Evolutionary conservation across 1,284 basidiomycete genomes (phyloP).

Genomic region (Cystodermella granulosa): DNA sequence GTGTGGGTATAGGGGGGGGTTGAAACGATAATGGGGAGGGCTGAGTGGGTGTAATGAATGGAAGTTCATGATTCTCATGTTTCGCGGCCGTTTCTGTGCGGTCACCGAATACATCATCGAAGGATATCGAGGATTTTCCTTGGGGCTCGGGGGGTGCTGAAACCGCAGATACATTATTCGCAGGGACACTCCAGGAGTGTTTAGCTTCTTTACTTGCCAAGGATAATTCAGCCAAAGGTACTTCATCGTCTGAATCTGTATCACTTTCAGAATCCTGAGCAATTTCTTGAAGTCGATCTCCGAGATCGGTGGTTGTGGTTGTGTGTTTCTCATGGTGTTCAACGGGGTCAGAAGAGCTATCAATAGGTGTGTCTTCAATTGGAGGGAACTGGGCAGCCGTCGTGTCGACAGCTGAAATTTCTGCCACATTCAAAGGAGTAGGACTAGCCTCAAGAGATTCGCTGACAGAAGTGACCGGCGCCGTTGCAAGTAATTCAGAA

Average conservation of each 20-base stretch:
- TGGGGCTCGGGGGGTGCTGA: conserved; percentile 22
- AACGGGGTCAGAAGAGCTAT: conserved; percentile 9
- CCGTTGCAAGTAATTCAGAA: conserved; percentile 58
- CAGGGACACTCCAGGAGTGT: conserved; percentile 14
- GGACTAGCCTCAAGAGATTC: conserved; percentile 13
- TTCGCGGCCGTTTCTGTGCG: conserved; percentile 20
- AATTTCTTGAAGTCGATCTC: conserved; percentile 55
- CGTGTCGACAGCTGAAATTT: too few species aligned
- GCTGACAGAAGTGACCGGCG: conserved; percentile 44
- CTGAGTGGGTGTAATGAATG: background rate
- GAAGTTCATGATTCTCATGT: background rate
- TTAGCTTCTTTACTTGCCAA: conserved; percentile 13
- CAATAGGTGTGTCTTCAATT: too few species aligned
- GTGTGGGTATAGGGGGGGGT: conserved; percentile 10
- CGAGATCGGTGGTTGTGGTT: conserved; percentile 47
- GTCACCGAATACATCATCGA: conserved; percentile 64
- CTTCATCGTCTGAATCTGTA: conserved; percentile 53
- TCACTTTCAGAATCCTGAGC: conserved; percentile 65
- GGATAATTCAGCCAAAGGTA: conserved; percentile 38
- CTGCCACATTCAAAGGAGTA: too few species aligned
- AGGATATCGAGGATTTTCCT: conserved; percentile 34
- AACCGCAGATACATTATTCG: conserved; percentile 15
- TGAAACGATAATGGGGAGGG: conserved; percentile 13
- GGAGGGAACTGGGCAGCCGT: too few species aligned
- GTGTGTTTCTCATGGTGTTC: too few species aligned